A percentile compares a stretch with the other conserved stretches of the same genome.
These are phyloP conservation scores for Calycina herbarum DNA, from an alignment of 2,329 filamentous ascomycete species.

Conservation along the genomic window DNA sequence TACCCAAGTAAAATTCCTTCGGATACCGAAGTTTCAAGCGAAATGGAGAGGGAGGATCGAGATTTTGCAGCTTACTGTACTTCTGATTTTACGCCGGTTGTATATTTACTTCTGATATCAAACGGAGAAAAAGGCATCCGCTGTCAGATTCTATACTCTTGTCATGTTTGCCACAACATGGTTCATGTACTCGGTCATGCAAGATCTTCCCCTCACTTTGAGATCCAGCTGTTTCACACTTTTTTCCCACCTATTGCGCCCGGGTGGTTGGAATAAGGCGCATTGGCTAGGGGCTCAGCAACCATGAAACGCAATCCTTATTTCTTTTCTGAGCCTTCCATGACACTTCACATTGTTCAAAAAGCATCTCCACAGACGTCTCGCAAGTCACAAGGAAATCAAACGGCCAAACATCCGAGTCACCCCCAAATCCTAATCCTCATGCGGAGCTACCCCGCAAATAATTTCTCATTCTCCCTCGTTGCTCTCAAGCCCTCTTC, in stretches of 20 bases:
- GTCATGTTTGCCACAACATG: neutral
- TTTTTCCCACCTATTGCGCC: neutral
- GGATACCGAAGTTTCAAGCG: neutral
- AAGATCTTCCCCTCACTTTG: neutral
- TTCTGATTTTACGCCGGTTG: neutral
- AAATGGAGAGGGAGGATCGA: neutral
- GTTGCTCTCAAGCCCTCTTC: neutral
- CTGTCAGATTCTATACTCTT: neutral
- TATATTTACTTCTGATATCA: neutral
- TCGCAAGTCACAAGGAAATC: slow-evolving; percentile 2
- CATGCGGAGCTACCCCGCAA: no score
- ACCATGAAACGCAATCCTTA: slow-evolving; percentile 1
- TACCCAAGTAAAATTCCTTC: neutral
- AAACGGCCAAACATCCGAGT: slow-evolving; percentile 2
- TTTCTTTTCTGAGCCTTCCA: neutral
- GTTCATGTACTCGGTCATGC: neutral
- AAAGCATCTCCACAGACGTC: neutral
- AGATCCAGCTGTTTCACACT: neutral
- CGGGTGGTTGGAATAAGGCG: neutral
- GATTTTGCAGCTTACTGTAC: neutral
- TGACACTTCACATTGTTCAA: neutral
- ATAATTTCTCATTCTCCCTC: neutral
- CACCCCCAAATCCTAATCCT: neutral
- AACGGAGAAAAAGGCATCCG: neutral
- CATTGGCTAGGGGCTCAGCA: neutral